Evolutionary conservation across 345 rosid genomes (phyloP), one percentile per base, ranked within the genome.

Genomic region (Rhodamnia rubescens): DNA sequence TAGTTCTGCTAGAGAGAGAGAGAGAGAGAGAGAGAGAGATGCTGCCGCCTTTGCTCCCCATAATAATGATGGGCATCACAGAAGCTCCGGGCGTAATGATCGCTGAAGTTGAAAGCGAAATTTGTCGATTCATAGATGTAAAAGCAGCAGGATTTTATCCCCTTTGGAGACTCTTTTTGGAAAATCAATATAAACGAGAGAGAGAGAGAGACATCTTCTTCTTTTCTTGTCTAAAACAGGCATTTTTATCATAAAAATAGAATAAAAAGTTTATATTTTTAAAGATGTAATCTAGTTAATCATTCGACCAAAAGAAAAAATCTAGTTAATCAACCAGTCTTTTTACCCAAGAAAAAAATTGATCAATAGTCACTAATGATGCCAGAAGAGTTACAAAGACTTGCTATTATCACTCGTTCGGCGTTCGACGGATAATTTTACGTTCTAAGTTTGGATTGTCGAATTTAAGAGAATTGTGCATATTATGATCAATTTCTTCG

Each of bases 31-130:
- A 36, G 40, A 36, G 40, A 36, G 40, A 3, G 40, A 36, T 29
- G 36, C 78, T 18, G 5, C 42, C 32, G 75, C 20, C 22, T 29
- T 64, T 18, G 75, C 75, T 32, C 42, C 75, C 22, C 75, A 64
- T 8, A 10, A 69, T 69, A 18, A 69, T 69, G 78, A 69, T 32
- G 78, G 78, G 78, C 44, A 32, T 18, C 1, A 21, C 78, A 69
- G 78, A 69, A 69, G 78, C 78, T 69, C 78, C 16, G 78, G 58
- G 22, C 18, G 78, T 69, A 69, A 69, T 69, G 78, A 69, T 69
- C 47, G 18, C 18, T 32, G 47, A 69, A 32, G 78, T 69, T 69
- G 78, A 69, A 69, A 69, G 78, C 47, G 78, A 69, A 69, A 69
- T 69, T 69, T 18, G 78, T 32, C 78, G 8, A 32, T 69, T 69